Base-by-base conservation (phyloP, 2,329 filamentous ascomycete genomes). In the Nannizzia gypsea region DNA sequence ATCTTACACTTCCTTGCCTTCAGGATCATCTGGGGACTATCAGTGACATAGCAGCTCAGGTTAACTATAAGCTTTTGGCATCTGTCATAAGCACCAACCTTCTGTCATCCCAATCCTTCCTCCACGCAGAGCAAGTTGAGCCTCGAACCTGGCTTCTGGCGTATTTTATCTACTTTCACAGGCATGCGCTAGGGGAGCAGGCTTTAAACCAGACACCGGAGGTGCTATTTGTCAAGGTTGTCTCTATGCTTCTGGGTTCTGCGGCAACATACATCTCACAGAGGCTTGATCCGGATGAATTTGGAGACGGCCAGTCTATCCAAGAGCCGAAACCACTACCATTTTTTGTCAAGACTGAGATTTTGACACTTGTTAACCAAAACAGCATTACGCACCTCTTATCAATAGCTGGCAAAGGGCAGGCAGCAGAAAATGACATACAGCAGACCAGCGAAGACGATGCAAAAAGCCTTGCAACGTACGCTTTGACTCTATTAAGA, bases 401-500 rank as follows among this genome's bases (percentile, higher is more conserved):
- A 6, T 75, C 78, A 9, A 74, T 75, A 46, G 74, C 69, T 61
- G 68, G 71, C 36, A 65, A 67, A 58, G 59, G 42, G 17, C 17
- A 65, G 6, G 65, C 66, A 15, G 65, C 66, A 44, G 65, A 65
- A 28, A 67, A 66, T 15, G 34, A 66, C 34, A 65, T 64, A 17
- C 31, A 15, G 6, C 40, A 36, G 24, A 58, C 56, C 8, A 28
- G n/a, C 3, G 74, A 76, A 6, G 77, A 81, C 61, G 83, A 88
- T 68, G 86, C 88, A 1, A 87, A 86, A 65, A 76, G 89, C 11
- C 77, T 96, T 42, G 90, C 92, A 11, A 89, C 87, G 28, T 97
- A 96, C 69, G 89, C 90, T 2, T 78, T 97, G 42, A 91, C 89
- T 0, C 76, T 99, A 2, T 77, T 97, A 3, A 83, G 88, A 61